Evolutionary conservation across 129 eudicot species (phyloP).

Genomic region (Lactuca saligna): DNA sequence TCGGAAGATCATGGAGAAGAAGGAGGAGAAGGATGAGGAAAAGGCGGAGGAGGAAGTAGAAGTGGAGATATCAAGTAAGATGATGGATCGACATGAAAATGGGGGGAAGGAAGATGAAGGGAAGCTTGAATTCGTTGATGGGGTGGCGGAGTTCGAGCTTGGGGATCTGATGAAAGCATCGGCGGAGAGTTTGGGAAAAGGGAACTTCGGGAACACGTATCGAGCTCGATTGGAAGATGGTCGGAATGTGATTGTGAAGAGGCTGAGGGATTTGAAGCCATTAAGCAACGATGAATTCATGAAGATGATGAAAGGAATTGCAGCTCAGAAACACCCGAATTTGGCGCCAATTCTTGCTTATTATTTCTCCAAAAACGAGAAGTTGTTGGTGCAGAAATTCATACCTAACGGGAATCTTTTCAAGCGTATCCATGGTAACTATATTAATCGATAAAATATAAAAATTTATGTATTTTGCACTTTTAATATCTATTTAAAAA

Average conservation of each 20-base stretch:
- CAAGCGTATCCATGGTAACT: slow-evolving; percentile 63
- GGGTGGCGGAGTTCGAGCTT: slow-evolving; percentile 48
- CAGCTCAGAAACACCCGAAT: slow-evolving; percentile 61
- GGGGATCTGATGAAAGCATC: slow-evolving; percentile 69
- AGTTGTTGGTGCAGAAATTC: slow-evolving; percentile 54
- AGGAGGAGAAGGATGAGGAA: slow-evolving; percentile 15
- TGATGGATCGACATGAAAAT: slow-evolving; percentile 13
- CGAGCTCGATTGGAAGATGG: slow-evolving; percentile 56
- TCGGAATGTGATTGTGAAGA: slow-evolving; percentile 58
- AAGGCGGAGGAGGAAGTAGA: slow-evolving; percentile 13
- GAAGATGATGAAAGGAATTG: slow-evolving; percentile 42
- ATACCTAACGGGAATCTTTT: slow-evolving; percentile 50
- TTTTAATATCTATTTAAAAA: neutral
- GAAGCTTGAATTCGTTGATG: slow-evolving; percentile 48
- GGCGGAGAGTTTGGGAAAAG: slow-evolving; percentile 72
- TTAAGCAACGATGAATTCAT: slow-evolving; percentile 59
- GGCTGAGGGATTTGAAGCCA: slow-evolving; percentile 72
- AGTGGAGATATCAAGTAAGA: slow-evolving; percentile 16
- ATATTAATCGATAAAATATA: neutral
- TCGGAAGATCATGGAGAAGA: slow-evolving; percentile 17
- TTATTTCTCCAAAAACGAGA: slow-evolving; percentile 67
- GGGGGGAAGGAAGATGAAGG: slow-evolving; percentile 28
- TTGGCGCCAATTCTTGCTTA: slow-evolving; percentile 61
- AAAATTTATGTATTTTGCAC: neutral
- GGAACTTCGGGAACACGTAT: slow-evolving; percentile 65